A percentile compares a stretch with the other conserved stretches of the same genome.
phyloP scores from a whole-genome alignment of 2,329 filamentous ascomycete species.

The Dactylonectria macrodidyma region DNA sequence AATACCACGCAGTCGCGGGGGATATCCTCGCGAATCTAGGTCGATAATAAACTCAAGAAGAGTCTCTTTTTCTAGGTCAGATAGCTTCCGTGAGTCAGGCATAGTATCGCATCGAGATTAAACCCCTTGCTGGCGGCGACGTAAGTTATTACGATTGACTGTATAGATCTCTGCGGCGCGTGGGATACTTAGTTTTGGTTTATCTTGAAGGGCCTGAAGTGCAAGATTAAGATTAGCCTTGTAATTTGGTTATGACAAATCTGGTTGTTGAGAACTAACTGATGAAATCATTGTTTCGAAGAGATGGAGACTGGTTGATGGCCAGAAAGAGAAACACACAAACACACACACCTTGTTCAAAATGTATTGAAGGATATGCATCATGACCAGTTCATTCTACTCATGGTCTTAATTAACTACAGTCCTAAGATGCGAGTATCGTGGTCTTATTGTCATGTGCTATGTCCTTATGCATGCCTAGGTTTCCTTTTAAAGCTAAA shows the following conservation, averaged over 20 bases:
- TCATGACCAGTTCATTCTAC: too few species aligned
- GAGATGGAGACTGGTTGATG: too few species aligned
- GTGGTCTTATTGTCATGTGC: too few species aligned
- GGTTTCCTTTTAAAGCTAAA: too few species aligned
- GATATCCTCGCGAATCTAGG: constrained; percentile 32
- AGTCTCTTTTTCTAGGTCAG: constrained; percentile 31
- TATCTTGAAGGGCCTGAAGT: constrained; percentile 18
- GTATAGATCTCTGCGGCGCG: neutral
- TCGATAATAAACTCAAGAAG: constrained; percentile 41
- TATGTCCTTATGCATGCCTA: too few species aligned
- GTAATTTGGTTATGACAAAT: constrained; percentile 2
- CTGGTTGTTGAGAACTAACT: constrained; percentile 13
- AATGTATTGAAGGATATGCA: too few species aligned
- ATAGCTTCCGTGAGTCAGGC: constrained; percentile 31
- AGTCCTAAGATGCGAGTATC: too few species aligned
- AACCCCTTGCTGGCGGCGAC: constrained; percentile 7
- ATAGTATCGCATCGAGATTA: constrained; percentile 17
- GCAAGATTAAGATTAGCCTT: constrained; percentile 10
- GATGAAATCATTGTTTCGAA: constrained; percentile 1
- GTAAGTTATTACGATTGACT: neutral
- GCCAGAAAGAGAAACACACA: too few species aligned
- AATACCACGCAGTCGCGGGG: constrained; percentile 36
- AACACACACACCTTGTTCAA: too few species aligned
- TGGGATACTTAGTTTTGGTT: neutral
- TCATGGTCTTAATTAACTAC: too few species aligned